A percentile compares a stretch with the other conserved stretches of the same genome.
Conservation (phyloP, 495 filamentous ascomycete species). For the Penicillium canescens region DNA sequence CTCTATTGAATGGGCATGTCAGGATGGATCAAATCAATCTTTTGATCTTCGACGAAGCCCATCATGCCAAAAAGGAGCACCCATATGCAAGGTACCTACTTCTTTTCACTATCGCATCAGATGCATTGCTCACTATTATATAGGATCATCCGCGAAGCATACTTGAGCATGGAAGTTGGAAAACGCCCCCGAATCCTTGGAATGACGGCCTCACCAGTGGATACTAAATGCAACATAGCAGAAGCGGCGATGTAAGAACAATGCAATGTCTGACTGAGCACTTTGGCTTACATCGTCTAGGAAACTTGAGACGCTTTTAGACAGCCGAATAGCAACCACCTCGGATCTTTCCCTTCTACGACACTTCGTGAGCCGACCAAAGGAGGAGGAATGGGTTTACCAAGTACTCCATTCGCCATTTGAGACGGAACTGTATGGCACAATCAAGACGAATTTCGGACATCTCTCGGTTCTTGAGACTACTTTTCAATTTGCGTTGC, state of each 20-base stretch:
- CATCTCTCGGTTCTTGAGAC: slow-evolving; percentile 57
- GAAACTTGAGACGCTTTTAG: slow-evolving; percentile 74
- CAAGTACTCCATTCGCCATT: slow-evolving; percentile 46
- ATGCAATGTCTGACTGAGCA: not conserved
- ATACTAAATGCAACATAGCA: slow-evolving; percentile 70
- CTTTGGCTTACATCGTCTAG: slow-evolving; percentile 31
- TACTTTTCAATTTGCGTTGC: slow-evolving; percentile 56
- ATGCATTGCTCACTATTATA: slow-evolving; percentile 10
- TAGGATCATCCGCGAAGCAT: slow-evolving; percentile 86
- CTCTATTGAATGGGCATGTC: slow-evolving; percentile 79
- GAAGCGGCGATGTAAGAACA: slow-evolving; percentile 60
- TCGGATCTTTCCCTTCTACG: slow-evolving; percentile 63
- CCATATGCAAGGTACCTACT: slow-evolving; percentile 68
- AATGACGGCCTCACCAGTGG: slow-evolving; percentile 98
- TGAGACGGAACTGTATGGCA: slow-evolving; percentile 62
- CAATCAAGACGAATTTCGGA: slow-evolving; percentile 57
- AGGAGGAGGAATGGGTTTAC: slow-evolving; percentile 64
- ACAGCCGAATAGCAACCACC: slow-evolving; percentile 82
- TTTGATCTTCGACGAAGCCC: slow-evolving; percentile 93
- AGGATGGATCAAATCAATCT: slow-evolving; percentile 85
- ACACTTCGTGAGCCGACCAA: slow-evolving; percentile 57
- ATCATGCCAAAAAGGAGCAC: slow-evolving; percentile 95
- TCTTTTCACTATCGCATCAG: not conserved
- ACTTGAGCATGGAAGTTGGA: slow-evolving; percentile 47
- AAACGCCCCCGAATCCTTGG: slow-evolving; percentile 81